These are phyloP conservation scores for Apiotrichum montevideense DNA, from an alignment of 1,284 basidiomycete species.

Conservation along the genomic window DNA sequence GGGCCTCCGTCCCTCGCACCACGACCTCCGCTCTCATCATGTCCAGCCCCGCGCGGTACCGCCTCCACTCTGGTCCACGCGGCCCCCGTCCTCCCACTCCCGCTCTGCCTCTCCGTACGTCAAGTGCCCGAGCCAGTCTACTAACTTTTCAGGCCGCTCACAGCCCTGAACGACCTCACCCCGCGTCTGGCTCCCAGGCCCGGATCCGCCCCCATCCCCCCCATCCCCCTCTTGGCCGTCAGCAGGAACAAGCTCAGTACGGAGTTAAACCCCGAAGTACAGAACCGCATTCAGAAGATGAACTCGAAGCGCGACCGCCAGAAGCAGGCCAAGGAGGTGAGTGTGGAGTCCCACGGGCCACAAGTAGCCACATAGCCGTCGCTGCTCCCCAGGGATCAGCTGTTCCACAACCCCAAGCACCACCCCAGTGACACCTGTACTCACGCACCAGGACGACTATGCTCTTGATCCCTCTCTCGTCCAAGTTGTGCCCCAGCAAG, in stretches of 20 bases:
- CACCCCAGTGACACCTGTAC: background rate
- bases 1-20: background rate
- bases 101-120: background rate
- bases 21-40: no score
- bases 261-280: background rate
- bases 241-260: background rate
- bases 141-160: background rate
- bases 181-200: background rate
- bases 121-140: background rate
- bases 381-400: no score
- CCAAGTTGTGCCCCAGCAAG: constrained; percentile 7
- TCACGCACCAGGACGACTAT: constrained; percentile 7
- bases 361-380: background rate
- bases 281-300: constrained; percentile 8
- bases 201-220: background rate
- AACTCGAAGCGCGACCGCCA: constrained; percentile 13
- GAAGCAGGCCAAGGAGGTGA: constrained; percentile 16
- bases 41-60: no score
- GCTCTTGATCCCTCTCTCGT: constrained; percentile 4
- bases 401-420: background rate
- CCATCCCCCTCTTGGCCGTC: background rate
- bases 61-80: background rate
- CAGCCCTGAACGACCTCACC: background rate
- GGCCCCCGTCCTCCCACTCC: background rate
- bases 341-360: background rate